Evolutionary conservation across 2,329 filamentous ascomycete species (phyloP).

Genomic region (Aspergillus tubingensis): DNA sequence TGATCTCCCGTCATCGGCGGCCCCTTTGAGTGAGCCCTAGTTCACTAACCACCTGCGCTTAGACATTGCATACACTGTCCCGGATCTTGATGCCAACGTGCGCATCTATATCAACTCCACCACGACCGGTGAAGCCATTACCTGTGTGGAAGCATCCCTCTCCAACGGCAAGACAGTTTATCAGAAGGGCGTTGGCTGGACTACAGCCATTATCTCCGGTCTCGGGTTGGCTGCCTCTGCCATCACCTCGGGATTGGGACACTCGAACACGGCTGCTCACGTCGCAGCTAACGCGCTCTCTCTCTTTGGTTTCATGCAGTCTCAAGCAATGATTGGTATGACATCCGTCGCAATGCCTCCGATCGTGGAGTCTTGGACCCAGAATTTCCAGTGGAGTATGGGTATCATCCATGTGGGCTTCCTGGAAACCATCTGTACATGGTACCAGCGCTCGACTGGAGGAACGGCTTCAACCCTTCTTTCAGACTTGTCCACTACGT

Average conservation of each 20-base stretch:
- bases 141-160: conserved; percentile 83
- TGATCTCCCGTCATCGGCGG: conserved; percentile 3
- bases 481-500: conserved; percentile 70
- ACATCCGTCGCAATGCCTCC: conserved; percentile 79
- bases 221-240: conserved; percentile 82
- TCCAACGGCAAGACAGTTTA: conserved; percentile 94
- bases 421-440: conserved; percentile 84
- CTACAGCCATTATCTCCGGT: conserved; percentile 82
- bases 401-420: conserved; percentile 88
- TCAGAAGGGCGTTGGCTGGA: conserved; percentile 84
- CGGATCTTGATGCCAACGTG: conserved; percentile 85
- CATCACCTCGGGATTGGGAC: conserved; percentile 83
- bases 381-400: conserved; percentile 98
- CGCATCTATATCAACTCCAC: conserved; percentile 77
- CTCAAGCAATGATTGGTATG: conserved; percentile 87
- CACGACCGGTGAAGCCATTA: conserved; percentile 64
- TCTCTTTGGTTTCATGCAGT: conserved; percentile 93
- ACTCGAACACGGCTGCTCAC: conserved; percentile 92
- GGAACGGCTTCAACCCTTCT: conserved; percentile 79
- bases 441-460: conserved; percentile 93
- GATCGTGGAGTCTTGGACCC: conserved; percentile 88
- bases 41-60: conserved; percentile 11
- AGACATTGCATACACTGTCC: conserved; percentile 83
- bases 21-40: background rate
- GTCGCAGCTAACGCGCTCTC: conserved; percentile 91